Conservation (phyloP, 2,329 filamentous ascomycete species). For the Emergomyces africanus region DNA sequence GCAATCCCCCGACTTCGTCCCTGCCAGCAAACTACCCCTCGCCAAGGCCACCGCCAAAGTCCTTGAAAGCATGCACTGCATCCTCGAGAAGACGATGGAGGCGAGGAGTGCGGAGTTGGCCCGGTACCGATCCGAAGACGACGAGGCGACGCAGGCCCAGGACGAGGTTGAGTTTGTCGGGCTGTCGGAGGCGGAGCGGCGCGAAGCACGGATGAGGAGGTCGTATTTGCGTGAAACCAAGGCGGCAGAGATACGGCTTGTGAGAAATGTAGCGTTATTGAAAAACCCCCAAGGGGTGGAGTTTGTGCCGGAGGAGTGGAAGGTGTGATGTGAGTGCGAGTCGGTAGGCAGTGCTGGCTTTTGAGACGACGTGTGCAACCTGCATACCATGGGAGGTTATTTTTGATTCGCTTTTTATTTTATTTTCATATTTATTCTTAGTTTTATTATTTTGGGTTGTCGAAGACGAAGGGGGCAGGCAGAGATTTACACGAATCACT, state of each 20-base stretch:
- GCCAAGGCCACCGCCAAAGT: constrained; percentile 77
- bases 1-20: constrained; percentile 62
- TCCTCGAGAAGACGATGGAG: constrained; percentile 55
- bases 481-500: neutral
- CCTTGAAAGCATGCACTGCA: constrained; percentile 80
- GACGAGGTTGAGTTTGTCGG: constrained; percentile 1
- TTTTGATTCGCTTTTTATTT: neutral
- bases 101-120: constrained; percentile 54
- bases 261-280: constrained; percentile 59
- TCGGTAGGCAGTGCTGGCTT: neutral
- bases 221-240: constrained; percentile 60
- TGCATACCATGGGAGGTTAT: neutral
- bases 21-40: constrained; percentile 60
- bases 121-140: constrained; percentile 12
- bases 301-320: constrained; percentile 17
- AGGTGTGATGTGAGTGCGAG: constrained; percentile 7
- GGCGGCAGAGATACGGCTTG: constrained; percentile 77
- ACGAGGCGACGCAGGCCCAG: constrained; percentile 9
- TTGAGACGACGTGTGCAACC: neutral
- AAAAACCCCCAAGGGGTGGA: constrained; percentile 48
- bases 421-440: neutral
- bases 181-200: constrained; percentile 28
- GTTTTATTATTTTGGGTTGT: neutral
- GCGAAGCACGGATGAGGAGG: constrained; percentile 40
- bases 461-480: no score